Base-by-base conservation (phyloP, 1,284 basidiomycete species). In the Fomitopsis pinicola region DNA sequence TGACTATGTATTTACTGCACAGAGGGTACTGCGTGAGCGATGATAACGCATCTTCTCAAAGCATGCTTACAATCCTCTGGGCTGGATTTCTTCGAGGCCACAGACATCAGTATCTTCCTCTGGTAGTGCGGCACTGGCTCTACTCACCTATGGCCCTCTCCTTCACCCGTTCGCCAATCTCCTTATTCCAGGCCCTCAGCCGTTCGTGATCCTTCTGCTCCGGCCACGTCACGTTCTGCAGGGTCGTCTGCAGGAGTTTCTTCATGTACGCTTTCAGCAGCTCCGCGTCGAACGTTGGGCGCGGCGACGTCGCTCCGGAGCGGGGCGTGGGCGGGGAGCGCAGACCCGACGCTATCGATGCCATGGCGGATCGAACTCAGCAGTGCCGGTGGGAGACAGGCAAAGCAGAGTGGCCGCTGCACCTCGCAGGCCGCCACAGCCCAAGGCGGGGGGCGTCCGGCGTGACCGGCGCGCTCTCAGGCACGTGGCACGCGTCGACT, bases 101-200 rank as follows among this genome's bases (percentile, higher is more conserved):
- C 54, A 28, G 19, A 15, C 55, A 66, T 63, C 60, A 60, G 57
- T 36, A 42, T 57, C 38, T 57, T 14, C 42, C 35, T 28, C 36
- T 46, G 35, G 12, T 46, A 54, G 57, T 28, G 42, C 36, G 22
- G 44, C 52, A 42, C 36, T 35, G 52, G 57, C 19, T 33, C 54
- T 1, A 64, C 79, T 62, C 64, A 80, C 79, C 77, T 60, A 91
- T 66, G 88, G 92, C 92, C 68, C 90, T 78, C 72, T 90, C 88
- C 75, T 92, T 93, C 40, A 93, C 84, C 48, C 90, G 81, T 67
- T 90, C 88, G 22, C 88, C 87, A 64, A 93, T 88, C 69, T 93
- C 89, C 73, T 87, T 90, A 71, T 90, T 91, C 87, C 88, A 91
- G 9, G 73, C 78, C 72, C 85, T 89, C 17, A 88, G 81, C 58